These are phyloP conservation scores for Paramyrothecium roridum DNA, from an alignment of 2,329 filamentous ascomycete genomes.

Conservation along the genomic window DNA sequence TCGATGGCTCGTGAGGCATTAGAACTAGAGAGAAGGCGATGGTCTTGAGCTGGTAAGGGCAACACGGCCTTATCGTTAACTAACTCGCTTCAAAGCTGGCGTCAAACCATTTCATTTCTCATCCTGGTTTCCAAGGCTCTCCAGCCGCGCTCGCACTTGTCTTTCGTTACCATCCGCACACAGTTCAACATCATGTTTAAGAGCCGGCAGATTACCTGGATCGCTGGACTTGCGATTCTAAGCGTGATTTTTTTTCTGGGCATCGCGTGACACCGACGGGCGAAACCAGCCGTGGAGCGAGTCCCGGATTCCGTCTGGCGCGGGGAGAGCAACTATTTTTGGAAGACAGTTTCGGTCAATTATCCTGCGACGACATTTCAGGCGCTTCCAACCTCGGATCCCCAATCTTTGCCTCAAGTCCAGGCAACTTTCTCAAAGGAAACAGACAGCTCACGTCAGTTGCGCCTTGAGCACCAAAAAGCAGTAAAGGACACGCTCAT, in stretches of 20 bases:
- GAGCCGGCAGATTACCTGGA: conserved; percentile 4
- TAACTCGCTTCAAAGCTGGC: too few species aligned
- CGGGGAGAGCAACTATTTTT: conserved; percentile 16
- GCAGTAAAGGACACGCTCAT: conserved; percentile 39
- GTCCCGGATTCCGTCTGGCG: too few species aligned
- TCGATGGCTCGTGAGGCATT: too few species aligned
- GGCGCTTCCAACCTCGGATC: conserved; percentile 23
- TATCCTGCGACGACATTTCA: conserved; percentile 23
- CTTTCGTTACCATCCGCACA: neutral
- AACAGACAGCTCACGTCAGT: conserved; percentile 13
- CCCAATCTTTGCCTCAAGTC: conserved; percentile 26
- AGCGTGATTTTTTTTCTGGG: conserved; percentile 6
- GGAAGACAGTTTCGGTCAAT: conserved; percentile 20
- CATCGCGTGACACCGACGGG: neutral
- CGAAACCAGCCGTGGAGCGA: neutral
- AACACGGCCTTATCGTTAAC: too few species aligned
- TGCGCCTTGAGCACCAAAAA: conserved; percentile 30
- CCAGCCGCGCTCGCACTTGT: neutral
- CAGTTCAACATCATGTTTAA: conserved; percentile 1
- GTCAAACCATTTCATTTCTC: neutral
- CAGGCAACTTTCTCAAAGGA: conserved; percentile 26
- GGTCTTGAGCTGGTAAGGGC: too few species aligned
- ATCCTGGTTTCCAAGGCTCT: neutral
- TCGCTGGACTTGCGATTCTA: conserved; percentile 4
- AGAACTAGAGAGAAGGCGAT: neutral